Conservation (phyloP, 2,329 filamentous ascomycete species). For the Fusarium falciforme region DNA sequence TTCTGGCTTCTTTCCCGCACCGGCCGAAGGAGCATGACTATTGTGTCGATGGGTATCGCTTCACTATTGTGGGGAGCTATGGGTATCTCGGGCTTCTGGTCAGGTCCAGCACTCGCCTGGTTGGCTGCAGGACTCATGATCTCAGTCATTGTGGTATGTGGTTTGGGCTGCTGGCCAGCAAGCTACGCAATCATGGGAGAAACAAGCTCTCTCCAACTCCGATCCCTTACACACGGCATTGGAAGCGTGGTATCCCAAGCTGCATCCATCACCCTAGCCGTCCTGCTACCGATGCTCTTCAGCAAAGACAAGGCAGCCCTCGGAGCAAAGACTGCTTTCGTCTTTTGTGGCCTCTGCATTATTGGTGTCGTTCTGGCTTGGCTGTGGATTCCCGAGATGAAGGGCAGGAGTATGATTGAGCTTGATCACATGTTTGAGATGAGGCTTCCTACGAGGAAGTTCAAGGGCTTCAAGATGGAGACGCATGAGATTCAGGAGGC, state of each 20-base stretch:
- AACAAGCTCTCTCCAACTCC: conserved; percentile 36
- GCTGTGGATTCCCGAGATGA: conserved; percentile 44
- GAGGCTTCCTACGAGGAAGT: conserved; percentile 21
- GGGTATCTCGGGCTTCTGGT: conserved; percentile 43
- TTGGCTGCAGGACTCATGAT: conserved; percentile 49
- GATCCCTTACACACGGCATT: conserved; percentile 49
- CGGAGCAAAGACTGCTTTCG: conserved; percentile 54
- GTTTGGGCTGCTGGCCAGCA: conserved; percentile 56
- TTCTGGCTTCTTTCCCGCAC: conserved; percentile 58
- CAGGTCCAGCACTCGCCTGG: conserved; percentile 1
- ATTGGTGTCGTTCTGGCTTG: conserved; percentile 19
- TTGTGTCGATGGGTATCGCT: conserved; percentile 48
- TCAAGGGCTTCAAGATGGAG: conserved; percentile 22
- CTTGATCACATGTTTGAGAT: conserved; percentile 40
- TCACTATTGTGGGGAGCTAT: conserved; percentile 56
- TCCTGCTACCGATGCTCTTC: conserved; percentile 45
- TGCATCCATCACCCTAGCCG: conserved; percentile 44
- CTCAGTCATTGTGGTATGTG: conserved; percentile 53
- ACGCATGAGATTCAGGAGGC: conserved; percentile 15
- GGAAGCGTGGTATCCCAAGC: conserved; percentile 55
- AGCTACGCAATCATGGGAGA: conserved; percentile 53
- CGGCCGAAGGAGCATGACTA: conserved; percentile 54
- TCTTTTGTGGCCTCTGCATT: conserved; percentile 50
- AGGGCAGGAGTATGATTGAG: conserved; percentile 35
- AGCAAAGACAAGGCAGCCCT: conserved; percentile 49